Base-by-base conservation (phyloP, 2,329 filamentous ascomycete genomes). In the Orbilia brochopaga region DNA sequence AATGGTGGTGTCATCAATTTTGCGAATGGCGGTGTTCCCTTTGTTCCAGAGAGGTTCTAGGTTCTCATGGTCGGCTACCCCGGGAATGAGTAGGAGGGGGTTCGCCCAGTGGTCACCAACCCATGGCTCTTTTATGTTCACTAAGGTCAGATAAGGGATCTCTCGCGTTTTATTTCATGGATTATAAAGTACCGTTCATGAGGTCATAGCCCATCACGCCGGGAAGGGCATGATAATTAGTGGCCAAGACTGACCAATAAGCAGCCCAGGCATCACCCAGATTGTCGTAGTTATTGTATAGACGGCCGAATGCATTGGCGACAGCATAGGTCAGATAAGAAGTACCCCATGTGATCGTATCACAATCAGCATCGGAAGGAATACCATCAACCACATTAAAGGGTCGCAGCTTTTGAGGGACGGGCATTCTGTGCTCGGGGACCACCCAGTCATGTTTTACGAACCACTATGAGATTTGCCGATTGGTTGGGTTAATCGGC, bases 131-230 rank as follows among this genome's bases (percentile, higher is more conserved):
- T 55, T 11, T 37, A 27, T 10, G 4, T 4, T 52, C n/a, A n/a
- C 0, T 5, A 15, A 44, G n/a, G 40, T 44, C 23, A 51, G 24
- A 3, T 32, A 32, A 4, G 27, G 4, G 8, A 8, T 32, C 40
- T 44, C 17, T 44, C 3, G 40, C 5, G 3, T 44, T 32, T 32
- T 32, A 8, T 32, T 32, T 32, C 8, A 32, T 32, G 27, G 27
- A 32, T 32, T 32, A 32, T 32, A 3, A 32, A 3, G 8, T 67
- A 73, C 69, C 69, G 35, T 73, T 73, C 69, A 73, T 73, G n/a
- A 73, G 57, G 46, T 73, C 69, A 32, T 73, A 73, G 5, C 69
- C 69, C 69, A 73, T 73, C 11, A 73, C 69, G 1, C 69, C 69
- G 0, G 51, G 50, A 17, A 62, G 51, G 8, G 23, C 19, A n/a